A percentile compares a stretch with the other conserved stretches of the same genome.
These are phyloP conservation scores for Pyrenochaeta sp. DNA, from an alignment of 2,329 filamentous ascomycete species.

Conservation along the genomic window DNA sequence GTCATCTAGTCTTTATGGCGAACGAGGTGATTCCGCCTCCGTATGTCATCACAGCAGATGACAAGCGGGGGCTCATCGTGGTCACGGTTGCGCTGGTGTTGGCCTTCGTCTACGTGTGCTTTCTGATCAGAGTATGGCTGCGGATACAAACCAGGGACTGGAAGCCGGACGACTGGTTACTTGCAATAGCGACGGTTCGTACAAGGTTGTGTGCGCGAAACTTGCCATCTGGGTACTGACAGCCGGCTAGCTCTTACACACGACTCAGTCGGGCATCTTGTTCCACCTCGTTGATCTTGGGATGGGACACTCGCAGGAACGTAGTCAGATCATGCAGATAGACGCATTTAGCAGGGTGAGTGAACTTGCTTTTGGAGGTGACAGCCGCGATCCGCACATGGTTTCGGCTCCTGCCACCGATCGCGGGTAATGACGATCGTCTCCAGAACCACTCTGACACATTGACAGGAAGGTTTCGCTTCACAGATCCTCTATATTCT, in stretches of 20 bases:
- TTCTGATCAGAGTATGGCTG: conserved; percentile 39
- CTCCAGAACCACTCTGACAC: conserved; percentile 16
- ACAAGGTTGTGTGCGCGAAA: neutral
- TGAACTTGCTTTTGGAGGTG: neutral
- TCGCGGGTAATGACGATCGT: conserved; percentile 1
- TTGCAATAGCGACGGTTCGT: conserved; percentile 31
- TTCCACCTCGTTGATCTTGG: conserved; percentile 35
- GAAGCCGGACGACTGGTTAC: conserved; percentile 40
- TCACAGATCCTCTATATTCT: conserved; percentile 40
- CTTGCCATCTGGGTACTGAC: conserved; percentile 14
- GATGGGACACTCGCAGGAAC: conserved; percentile 26
- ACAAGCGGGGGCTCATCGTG: conserved; percentile 45
- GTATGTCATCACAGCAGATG: conserved; percentile 36
- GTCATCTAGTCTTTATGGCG: conserved; percentile 23
- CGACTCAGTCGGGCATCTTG: conserved; percentile 32
- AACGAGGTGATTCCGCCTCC: conserved; percentile 32
- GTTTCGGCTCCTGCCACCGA: conserved; percentile 14
- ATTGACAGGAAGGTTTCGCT: conserved; percentile 35
- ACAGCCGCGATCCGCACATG: conserved; percentile 9
- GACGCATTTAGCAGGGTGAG: conserved; percentile 34
- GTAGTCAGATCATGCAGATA: conserved; percentile 22
- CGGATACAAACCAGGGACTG: conserved; percentile 37
- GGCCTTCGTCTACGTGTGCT: conserved; percentile 40
- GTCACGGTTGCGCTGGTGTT: conserved; percentile 36
- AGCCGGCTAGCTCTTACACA: conserved; percentile 31